Evolutionary conservation across 768 basidiomycete species (phyloP), one percentile per base, ranked within the genome.

Genomic region (Kondoa subrosea): DNA sequence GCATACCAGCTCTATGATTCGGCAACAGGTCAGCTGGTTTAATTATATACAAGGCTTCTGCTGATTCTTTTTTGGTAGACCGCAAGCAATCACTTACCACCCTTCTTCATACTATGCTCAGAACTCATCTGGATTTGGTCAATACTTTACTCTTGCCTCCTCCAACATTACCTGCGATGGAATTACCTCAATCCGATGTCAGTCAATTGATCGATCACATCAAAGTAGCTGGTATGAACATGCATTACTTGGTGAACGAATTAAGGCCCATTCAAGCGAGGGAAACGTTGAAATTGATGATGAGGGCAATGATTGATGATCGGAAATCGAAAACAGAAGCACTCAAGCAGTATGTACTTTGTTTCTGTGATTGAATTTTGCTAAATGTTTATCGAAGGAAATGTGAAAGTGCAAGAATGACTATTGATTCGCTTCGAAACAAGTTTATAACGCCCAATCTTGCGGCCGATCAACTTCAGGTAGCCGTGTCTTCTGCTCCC

Each of bases 221-320:
- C 65, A 84, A 82, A 14, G 80, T 87, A 1, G 82, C 90, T 65
- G 84, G 84, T 4, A 87, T 89, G 76, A 93, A 92, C 76, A 81
- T 93, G 67, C 88, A 91, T 84, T 87, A 86, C 16, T 87, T 88
- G 21, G 88, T 87, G 40, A 93, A 93, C 74, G 89, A 91, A 73
- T 78, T 92, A 64, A 83, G 91, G 29, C 90, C 89, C 0, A 87
- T 91, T 2, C 90, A 92, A 86, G 89, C 90, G 16, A 80, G 90
- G 71, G 85, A 82, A 34, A 88, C 86, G 72, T 80, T 92, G 57
- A 89, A 91, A 75, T 78, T 80, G 4, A 85, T 91, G 85, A 87
- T 91, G 85, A 80, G 82, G 57, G 81, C 84, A 25, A 89, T 91
- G 73, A 79, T 91, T 2, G 84, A 88, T 65, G 78, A 86, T 27